phyloP scores from a whole-genome alignment of 768 basidiomycete genomes.

The Phylloporus sp. region DNA sequence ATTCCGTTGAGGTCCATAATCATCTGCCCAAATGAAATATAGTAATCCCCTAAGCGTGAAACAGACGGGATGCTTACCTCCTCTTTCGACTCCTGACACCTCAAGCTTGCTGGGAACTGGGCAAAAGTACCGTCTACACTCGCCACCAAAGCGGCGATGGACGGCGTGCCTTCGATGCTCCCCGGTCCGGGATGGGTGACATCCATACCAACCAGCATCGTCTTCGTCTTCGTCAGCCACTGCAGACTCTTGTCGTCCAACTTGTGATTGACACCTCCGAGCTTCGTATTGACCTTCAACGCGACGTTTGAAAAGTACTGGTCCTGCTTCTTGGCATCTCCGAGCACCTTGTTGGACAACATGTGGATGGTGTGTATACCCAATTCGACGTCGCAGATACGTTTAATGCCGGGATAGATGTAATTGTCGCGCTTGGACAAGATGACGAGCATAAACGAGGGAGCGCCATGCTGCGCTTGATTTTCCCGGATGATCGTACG shows the following conservation, averaged over 20 bases:
- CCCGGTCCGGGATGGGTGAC: constrained; percentile 75
- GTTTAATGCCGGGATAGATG: constrained; percentile 81
- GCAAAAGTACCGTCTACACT: constrained; percentile 65
- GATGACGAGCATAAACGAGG: constrained; percentile 66
- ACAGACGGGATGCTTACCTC: constrained; percentile 26
- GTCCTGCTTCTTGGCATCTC: constrained; percentile 52
- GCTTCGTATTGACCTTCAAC: constrained; percentile 77
- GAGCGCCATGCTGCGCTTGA: constrained; percentile 33
- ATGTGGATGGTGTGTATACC: constrained; percentile 76
- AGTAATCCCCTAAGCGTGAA: background rate
- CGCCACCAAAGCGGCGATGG: constrained; percentile 79
- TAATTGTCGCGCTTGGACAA: constrained; percentile 63
- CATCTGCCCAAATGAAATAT: constrained; percentile 47
- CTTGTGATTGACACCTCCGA: constrained; percentile 79
- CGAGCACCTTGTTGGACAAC: constrained; percentile 57
- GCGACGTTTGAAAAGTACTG: constrained; percentile 83
- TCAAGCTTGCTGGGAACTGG: constrained; percentile 72
- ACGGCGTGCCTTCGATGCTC: constrained; percentile 67
- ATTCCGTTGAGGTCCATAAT: constrained; percentile 58
- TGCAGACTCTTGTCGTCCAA: constrained; percentile 50
- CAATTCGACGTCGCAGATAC: constrained; percentile 65
- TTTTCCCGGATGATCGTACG: constrained; percentile 35
- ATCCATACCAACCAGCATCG: constrained; percentile 84
- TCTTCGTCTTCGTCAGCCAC: constrained; percentile 63
- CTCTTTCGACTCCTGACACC: constrained; percentile 47